Base-by-base conservation (phyloP, 768 basidiomycete species). In the Suillus discolor region DNA sequence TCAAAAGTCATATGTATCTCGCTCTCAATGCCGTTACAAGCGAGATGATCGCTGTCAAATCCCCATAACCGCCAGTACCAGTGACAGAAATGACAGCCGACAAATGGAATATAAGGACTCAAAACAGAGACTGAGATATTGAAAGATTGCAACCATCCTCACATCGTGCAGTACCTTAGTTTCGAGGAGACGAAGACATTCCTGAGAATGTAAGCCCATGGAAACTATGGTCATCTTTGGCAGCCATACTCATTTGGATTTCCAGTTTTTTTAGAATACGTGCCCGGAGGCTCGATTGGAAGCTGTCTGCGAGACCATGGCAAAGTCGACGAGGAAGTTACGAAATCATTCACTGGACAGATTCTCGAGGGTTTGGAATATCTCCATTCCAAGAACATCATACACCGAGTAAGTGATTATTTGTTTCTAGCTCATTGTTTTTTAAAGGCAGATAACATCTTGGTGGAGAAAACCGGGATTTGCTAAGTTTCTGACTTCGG, bases 401-500 rank as follows among this genome's bases (percentile, higher is more conserved):
- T 97, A 41, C 97, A 99, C 76, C 85, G 97, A 78, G 95, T 93
- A 76, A 59, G 83, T 13, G 2, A 23, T 28, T 13, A 28, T 60
- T 36, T 60, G 0, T 63, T 63, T 3, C 62, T 23, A 65, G 55
- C 55, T 55, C 62, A 70, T 42, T 34, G 28, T 42, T 13, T 36
- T 77, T 81, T 99, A 70, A 99, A 99, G 78, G 95, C 95, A 15
- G 97, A 99, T 78, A 99, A 99, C 73, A 97, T 99, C 72, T 87
- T 99, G 20, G 93, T 98, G 20, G 97, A 99, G 74, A 90, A 87
- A 72, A 84, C 87, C 16, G 97, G 97, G 0, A 81, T 91, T 28
- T 97, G 96, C 84, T 99, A 99, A 79, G 99, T 99, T 57, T 96
- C 95, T 3, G 96, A 99, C 78, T 98, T 98, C 72, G 97, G 97